These are phyloP conservation scores for Ogataea corticis DNA, from an alignment of 805 yeast species.

Conservation along the genomic window DNA sequence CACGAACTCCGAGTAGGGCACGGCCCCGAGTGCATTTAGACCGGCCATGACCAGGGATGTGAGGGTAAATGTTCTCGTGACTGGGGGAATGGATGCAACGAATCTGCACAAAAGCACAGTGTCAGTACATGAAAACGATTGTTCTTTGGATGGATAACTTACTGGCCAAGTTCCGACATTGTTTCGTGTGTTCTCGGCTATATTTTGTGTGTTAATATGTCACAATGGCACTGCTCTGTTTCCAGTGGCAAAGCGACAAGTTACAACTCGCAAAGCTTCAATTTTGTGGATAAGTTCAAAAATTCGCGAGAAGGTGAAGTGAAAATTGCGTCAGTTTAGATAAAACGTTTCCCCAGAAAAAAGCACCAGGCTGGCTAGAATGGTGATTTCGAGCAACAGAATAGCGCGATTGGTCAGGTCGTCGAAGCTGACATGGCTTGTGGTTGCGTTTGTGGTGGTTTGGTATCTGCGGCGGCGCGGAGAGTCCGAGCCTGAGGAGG, in stretches of 20 bases:
- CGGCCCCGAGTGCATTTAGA: conserved; percentile 34
- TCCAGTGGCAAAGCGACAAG: too few species aligned
- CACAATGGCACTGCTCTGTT: neutral
- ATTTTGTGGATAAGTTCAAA: neutral
- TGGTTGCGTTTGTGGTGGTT: conserved; percentile 12
- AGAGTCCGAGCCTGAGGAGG: conserved; percentile 1
- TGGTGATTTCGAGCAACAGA: conserved; percentile 15
- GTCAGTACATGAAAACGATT: too few species aligned
- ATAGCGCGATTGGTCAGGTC: conserved; percentile 14
- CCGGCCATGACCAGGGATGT: conserved; percentile 47
- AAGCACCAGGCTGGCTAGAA: neutral
- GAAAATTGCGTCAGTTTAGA: neutral
- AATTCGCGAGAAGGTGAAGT: neutral
- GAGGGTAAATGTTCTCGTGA: conserved; percentile 57
- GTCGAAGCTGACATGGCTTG: conserved; percentile 17
- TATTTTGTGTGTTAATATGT: neutral
- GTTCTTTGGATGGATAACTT: conserved; percentile 10
- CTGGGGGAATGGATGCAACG: conserved; percentile 55
- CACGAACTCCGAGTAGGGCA: conserved; percentile 24
- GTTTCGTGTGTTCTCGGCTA: neutral
- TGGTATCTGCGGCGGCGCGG: conserved; percentile 3
- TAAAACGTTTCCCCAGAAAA: neutral
- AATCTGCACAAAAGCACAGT: conserved; percentile 28
- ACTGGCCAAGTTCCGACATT: conserved; percentile 37
- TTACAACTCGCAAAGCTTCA: too few species aligned